Evolutionary conservation across 2,329 filamentous ascomycete species (phyloP), one percentile per base, ranked within the genome.

Genomic region (Allantophomopsis cytisporea): DNA sequence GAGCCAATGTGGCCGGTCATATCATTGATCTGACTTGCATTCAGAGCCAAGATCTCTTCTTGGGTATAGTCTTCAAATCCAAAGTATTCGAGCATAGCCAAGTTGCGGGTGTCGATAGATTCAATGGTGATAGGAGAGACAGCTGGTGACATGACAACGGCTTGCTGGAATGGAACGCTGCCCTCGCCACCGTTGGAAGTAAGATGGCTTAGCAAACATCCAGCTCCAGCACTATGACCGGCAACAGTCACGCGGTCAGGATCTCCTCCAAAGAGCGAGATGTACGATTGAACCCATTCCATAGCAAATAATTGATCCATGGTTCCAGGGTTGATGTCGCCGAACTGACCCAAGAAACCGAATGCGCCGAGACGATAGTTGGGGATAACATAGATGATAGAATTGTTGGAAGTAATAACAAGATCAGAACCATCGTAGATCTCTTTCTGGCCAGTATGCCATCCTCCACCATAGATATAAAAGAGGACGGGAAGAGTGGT

Each of bases 231-330:
- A 13, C 63, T 68, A 43, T 68, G 56, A 5, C 68, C 69, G 14
- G 70, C 59, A 12, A 72, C 58, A 1, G 69, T 73, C 31, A 74
- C 62, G 12, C 60, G 57, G 3, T 58, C 51, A 2, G 62, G 54
- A 49, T 75, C 65, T 11, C 72, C 72, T 8, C 73, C 71, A 45
- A 76, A 77, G 10, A 62, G 52, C 46, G 65, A 55, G 39, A 75
- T 73, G 43, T 73, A 57, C 32, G 64, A 50, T 39, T 69, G 63
- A 3, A 76, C 61, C 73, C 73, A 79, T 46, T 74, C 58, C 7
- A 79, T 55, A 17, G 69, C 70, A 14, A 73, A 56, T 11, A 68
- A 60, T 49, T 76, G 72, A 42, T 76, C 71, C 39, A 64, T 57
- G 0, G 73, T 54, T 2, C 61, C 70, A 7, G 60, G 62, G 46